Evolutionary conservation across 2,329 filamentous ascomycete species (phyloP).

Genomic region (Diaporthe sp.): DNA sequence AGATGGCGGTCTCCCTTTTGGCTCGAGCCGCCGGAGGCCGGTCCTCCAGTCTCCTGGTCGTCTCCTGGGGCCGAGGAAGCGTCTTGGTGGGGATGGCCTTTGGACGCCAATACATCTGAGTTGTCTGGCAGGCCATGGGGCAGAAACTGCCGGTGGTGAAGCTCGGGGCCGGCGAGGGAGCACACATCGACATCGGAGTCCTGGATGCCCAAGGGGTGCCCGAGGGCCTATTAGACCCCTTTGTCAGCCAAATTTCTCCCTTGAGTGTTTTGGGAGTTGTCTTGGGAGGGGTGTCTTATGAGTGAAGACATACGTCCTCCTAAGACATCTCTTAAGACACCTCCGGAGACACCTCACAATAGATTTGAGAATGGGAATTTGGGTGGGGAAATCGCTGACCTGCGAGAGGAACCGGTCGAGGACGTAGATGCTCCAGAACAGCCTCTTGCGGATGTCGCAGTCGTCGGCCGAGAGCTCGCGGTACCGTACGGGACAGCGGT

Average conservation of each 20-base stretch:
- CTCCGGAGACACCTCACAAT: no score
- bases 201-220: background rate
- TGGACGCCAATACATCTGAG: background rate
- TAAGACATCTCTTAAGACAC: no score
- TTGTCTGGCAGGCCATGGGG: background rate
- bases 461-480: slow-evolving; percentile 54
- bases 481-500: slow-evolving; percentile 66
- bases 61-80: background rate
- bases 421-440: slow-evolving; percentile 57
- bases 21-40: background rate
- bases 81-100: background rate
- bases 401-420: slow-evolving; percentile 50
- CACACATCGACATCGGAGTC: background rate
- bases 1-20: background rate
- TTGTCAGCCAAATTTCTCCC: no score
- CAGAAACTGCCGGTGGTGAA: background rate
- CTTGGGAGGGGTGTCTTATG: no score
- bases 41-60: background rate
- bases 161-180: background rate
- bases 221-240: background rate
- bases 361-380: no score
- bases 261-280: no score
- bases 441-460: slow-evolving; percentile 55
- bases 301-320: no score
- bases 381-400: no score